Evolutionary conservation across 2,329 filamentous ascomycete species (phyloP), one percentile per base, ranked within the genome.

Genomic region (Fusarium musae): DNA sequence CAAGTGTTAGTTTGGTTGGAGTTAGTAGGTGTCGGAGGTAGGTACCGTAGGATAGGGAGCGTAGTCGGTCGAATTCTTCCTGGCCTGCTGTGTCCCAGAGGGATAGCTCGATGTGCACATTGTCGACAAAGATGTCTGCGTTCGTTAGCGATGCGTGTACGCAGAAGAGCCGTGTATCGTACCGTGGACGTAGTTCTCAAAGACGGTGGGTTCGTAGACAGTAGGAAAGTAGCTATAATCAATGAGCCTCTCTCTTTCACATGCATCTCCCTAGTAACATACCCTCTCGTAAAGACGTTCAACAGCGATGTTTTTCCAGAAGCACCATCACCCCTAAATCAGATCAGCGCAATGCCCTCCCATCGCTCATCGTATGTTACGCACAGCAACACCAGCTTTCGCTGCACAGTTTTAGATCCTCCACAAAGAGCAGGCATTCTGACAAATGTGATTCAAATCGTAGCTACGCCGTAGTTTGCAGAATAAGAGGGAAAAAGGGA

Each of bases 111-210:
- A 99, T 97, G 84, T 98, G 96, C 59, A 95, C 93, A 80, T 93
- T 95, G 82, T 99, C 96, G 82, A 99, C 96, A 83, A 97, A 99
- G 83, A 99, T 98, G 82, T 99, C 96, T 96, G 78, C 43, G 21
- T 57, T 47, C 12, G 34, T 74, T 59, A 74, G 72, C 30, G 5
- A 32, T 63, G 26, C 19, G 26, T 28, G 10, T 40, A 12, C 11
- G 19, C 19, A 26, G 12, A 36, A 15, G 23, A 26, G 7, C 6
- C 30, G 47, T 8, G 39, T 19, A 21, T 54, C 88, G 81, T 88
- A 97, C 94, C 95, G 82, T 99, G 96, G 73, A 99, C 96, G 84
- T 98, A 99, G 85, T 99, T 99, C 83, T 99, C 96, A 84, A 98
- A 98, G 75, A 98, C 96, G 40, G 96, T 99, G 61, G 96, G 96